These are phyloP conservation scores for Vaccinium darrowii DNA, from an alignment of 148 eudicot genomes.

Conservation along the genomic window DNA sequence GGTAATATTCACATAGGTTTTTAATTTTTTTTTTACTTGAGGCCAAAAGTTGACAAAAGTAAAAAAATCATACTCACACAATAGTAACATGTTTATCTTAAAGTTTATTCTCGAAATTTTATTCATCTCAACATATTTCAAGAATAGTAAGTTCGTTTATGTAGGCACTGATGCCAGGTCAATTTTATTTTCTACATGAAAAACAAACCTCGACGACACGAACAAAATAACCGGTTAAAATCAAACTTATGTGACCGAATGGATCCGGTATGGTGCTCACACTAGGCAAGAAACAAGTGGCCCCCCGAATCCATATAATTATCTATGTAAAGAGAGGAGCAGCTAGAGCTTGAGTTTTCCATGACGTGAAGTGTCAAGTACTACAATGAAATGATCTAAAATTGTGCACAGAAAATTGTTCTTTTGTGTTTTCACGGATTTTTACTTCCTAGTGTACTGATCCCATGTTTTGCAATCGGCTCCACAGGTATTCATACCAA, in stretches of 20 bases:
- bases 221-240: neutral
- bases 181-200: too few species aligned
- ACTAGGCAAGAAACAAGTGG: neutral
- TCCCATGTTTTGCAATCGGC: neutral
- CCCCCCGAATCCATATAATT: too few species aligned
- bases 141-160: too few species aligned
- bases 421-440: neutral
- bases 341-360: neutral
- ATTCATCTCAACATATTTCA: too few species aligned
- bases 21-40: too few species aligned
- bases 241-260: neutral
- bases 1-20: too few species aligned
- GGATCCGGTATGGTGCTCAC: neutral
- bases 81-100: neutral
- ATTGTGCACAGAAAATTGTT: too few species aligned
- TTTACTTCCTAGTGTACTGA: neutral
- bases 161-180: too few species aligned
- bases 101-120: too few species aligned
- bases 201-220: neutral
- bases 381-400: too few species aligned
- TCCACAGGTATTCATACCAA: conserved; percentile 19
- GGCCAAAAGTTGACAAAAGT: too few species aligned
- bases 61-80: neutral
- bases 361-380: too few species aligned
- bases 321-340: neutral